Conservation (phyloP, 352 stramenopile genomes). For the Globisporangium cylindrosporum region DNA sequence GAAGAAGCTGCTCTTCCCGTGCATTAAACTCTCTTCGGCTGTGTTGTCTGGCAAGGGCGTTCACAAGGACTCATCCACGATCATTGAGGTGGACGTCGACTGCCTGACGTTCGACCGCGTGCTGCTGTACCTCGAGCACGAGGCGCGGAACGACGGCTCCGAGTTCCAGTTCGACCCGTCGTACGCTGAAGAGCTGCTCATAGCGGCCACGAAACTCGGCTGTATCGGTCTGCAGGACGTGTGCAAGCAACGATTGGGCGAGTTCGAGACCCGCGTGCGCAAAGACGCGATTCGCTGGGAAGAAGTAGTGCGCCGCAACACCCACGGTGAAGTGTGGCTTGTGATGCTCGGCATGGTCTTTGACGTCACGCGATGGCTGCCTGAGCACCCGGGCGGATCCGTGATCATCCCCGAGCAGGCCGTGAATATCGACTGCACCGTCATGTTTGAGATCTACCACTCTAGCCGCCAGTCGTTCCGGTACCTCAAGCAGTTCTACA, state of each 20-base stretch:
- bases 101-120: conserved; percentile 89
- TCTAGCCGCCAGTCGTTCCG: conserved; percentile 89
- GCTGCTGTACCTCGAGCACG: conserved; percentile 85
- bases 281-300: conserved; percentile 79
- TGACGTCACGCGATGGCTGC: conserved; percentile 87
- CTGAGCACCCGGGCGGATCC: conserved; percentile 82
- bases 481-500: conserved; percentile 92
- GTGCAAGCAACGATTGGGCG: conserved; percentile 63
- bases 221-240: conserved; percentile 77
- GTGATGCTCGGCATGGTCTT: conserved; percentile 90
- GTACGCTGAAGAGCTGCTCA: conserved; percentile 68
- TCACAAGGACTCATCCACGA: conserved; percentile 65
- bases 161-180: conserved; percentile 82
- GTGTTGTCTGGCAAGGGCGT: conserved; percentile 72
- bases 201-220: conserved; percentile 61
- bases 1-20: conserved; percentile 86
- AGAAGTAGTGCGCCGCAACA: conserved; percentile 77
- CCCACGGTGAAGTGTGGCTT: conserved; percentile 72
- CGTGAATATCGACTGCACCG: conserved; percentile 84
- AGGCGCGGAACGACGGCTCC: conserved; percentile 56
- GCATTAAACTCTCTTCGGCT: conserved; percentile 83
- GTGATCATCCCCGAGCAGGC: conserved; percentile 83
- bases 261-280: conserved; percentile 81
- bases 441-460: conserved; percentile 93
- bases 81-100: conserved; percentile 75